phyloP scores from a whole-genome alignment of 305 asterid genomes.

The Fraxinus sp. region DNA sequence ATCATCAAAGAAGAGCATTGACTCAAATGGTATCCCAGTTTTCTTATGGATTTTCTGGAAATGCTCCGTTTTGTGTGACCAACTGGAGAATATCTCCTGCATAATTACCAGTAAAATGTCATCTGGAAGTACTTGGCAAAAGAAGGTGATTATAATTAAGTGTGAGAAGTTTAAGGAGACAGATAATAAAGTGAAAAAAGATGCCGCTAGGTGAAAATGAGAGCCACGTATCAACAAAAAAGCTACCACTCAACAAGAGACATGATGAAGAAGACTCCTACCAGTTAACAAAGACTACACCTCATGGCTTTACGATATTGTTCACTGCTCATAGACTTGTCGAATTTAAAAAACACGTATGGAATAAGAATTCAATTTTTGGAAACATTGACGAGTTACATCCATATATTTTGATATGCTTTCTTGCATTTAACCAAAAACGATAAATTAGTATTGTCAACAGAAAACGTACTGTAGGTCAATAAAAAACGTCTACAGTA shows the following conservation, averaged over 20 bases:
- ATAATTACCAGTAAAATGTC: background rate
- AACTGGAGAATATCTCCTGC: constrained; percentile 73
- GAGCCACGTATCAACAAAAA: background rate
- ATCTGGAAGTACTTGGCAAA: background rate
- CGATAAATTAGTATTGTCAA: background rate
- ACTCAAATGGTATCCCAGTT: constrained; percentile 51
- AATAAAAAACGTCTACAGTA: background rate
- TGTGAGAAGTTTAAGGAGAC: background rate
- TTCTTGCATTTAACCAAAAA: background rate
- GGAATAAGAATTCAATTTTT: background rate
- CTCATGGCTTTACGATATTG: background rate
- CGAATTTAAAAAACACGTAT: background rate
- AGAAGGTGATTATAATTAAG: background rate
- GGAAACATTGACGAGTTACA: background rate
- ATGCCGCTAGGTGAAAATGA: background rate
- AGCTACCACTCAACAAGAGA: background rate
- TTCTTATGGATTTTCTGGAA: constrained; percentile 52
- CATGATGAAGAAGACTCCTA: background rate
- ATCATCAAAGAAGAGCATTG: constrained; percentile 76
- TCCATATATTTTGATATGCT: background rate
- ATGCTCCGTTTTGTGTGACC: constrained; percentile 76
- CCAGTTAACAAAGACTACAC: background rate
- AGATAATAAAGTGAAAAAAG: background rate
- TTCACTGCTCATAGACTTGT: background rate
- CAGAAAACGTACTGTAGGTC: background rate